Base-by-base conservation (phyloP, 345 rosid genomes). In the Brassica juncea region DNA sequence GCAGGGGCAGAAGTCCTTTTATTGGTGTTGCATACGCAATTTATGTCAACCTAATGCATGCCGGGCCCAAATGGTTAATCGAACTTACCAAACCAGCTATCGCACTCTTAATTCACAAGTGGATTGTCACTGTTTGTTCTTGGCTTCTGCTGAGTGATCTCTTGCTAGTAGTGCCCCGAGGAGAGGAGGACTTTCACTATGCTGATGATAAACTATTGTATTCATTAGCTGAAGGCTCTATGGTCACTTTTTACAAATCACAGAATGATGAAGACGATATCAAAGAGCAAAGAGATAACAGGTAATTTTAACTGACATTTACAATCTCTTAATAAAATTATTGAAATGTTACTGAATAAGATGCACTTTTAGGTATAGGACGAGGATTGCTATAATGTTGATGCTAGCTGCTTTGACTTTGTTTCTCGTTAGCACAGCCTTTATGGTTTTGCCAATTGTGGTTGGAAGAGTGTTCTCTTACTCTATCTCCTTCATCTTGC, bases 371-470 rank as follows among this genome's bases (percentile, higher is more conserved):
- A 72, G 77, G 66, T 79, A 44, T 79, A 3, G 42, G 59, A 60
- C 3, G 34, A 57, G 57, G 72, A 66, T 79, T 66, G 44, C 67
- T 2, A 21, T 79, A 59, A 9, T 79, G 71, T 57, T 79, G 67
- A 19, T 66, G 39, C 68, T 79, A 19, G 77, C 73, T 57, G 72
- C 72, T 73, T 55, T 72, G 61, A 79, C 37, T 42, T 0, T 72
- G 73, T 73, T 78, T 25, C n/a, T 57, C 59, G 2, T 66, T 10
- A 65, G 71, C 9, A 71, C 77, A 11, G 12, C 27, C 23, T 34
- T 66, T 59, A 66, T 78, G 52, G 54, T 70, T 73, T 44, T 79
- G 62, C 82, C 82, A 8, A 16, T 79, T 73, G 8, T 44, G 27
- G 14, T 25, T 34, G 82, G 82, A 3, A 57, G 82, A 30, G 31